Percentiles rank a stretch among this genome's conserved stretches.
phyloP scores from a whole-genome alignment of 306 rosid species.

The Quercus ilex region DNA sequence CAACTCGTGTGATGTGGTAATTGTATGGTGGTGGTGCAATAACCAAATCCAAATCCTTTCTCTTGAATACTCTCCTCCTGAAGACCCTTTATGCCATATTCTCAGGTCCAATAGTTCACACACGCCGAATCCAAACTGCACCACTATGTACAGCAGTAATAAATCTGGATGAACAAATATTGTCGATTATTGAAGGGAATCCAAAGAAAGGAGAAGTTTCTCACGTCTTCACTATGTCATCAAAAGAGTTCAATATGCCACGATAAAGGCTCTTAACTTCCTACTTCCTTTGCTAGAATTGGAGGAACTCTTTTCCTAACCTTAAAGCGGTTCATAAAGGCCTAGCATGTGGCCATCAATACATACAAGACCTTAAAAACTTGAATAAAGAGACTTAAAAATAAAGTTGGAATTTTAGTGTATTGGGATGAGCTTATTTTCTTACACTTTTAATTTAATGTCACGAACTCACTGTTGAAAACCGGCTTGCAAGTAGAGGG shows the following conservation, averaged over 20 bases:
- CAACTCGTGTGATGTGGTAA: too few relatives aligned
- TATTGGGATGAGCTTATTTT: too few relatives aligned
- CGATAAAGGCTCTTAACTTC: slow-evolving; percentile 17
- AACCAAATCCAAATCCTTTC: not conserved
- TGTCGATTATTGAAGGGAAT: slow-evolving; percentile 69
- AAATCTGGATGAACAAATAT: slow-evolving; percentile 62
- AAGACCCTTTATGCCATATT: not conserved
- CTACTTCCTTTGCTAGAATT: slow-evolving; percentile 2
- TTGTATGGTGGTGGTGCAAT: too few relatives aligned
- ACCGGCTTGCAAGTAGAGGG: too few relatives aligned
- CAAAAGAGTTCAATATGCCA: slow-evolving; percentile 35
- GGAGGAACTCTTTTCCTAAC: slow-evolving; percentile 11
- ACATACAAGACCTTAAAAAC: slow-evolving; percentile 22
- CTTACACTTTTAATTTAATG: too few relatives aligned
- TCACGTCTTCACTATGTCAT: slow-evolving; percentile 46
- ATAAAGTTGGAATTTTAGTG: not conserved
- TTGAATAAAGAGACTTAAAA: not conserved
- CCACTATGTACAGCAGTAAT: slow-evolving; percentile 64
- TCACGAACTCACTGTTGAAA: too few relatives aligned
- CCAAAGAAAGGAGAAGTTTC: slow-evolving; percentile 43
- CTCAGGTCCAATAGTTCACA: slow-evolving; percentile 69
- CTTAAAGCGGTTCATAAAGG: slow-evolving; percentile 61
- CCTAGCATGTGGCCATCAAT: slow-evolving; percentile 78
- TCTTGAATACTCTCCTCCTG: slow-evolving; percentile 1
- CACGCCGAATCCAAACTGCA: too few relatives aligned